Evolutionary conservation across 2,329 filamentous ascomycete genomes (phyloP).

Genomic region (Dryadomyces quercivorus): DNA sequence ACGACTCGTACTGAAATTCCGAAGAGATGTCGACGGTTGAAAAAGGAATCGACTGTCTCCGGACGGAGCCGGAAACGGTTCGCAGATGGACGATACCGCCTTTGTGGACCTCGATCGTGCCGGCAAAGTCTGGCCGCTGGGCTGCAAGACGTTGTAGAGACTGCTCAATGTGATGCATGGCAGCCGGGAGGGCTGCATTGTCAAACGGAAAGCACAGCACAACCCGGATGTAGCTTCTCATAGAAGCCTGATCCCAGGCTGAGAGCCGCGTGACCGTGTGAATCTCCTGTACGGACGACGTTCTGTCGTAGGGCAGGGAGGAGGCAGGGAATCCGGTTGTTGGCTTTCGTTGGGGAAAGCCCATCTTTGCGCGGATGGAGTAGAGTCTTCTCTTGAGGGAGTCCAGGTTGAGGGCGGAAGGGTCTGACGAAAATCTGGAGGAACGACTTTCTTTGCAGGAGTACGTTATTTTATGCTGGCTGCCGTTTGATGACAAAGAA

Average conservation of each 20-base stretch:
- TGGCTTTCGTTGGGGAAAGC: not conserved
- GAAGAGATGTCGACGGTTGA: slow-evolving; percentile 10
- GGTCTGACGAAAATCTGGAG: not conserved
- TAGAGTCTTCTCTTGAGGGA: not conserved
- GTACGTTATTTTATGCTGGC: not conserved
- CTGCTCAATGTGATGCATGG: slow-evolving; percentile 9
- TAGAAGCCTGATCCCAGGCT: slow-evolving; percentile 12
- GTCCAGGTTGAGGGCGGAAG: not conserved
- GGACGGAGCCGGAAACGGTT: slow-evolving; percentile 5
- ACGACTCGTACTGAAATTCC: slow-evolving; percentile 15
- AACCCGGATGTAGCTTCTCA: slow-evolving; percentile 11
- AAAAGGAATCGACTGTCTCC: slow-evolving; percentile 12
- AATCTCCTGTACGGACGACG: not conserved
- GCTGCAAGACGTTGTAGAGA: slow-evolving; percentile 12
- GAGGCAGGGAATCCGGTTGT: not conserved
- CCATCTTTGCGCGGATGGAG: not conserved
- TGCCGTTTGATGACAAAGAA: not conserved
- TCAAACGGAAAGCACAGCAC: slow-evolving; percentile 16
- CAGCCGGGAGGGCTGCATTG: not conserved
- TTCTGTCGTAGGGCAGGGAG: not conserved
- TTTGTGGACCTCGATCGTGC: slow-evolving; percentile 14
- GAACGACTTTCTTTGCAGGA: not conserved
- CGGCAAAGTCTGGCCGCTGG: slow-evolving; percentile 17
- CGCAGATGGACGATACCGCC: slow-evolving; percentile 12
- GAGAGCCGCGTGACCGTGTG: slow-evolving; percentile 2